Conservation (phyloP, 1,284 basidiomycete species). For the Ustilago xerochloae region DNA sequence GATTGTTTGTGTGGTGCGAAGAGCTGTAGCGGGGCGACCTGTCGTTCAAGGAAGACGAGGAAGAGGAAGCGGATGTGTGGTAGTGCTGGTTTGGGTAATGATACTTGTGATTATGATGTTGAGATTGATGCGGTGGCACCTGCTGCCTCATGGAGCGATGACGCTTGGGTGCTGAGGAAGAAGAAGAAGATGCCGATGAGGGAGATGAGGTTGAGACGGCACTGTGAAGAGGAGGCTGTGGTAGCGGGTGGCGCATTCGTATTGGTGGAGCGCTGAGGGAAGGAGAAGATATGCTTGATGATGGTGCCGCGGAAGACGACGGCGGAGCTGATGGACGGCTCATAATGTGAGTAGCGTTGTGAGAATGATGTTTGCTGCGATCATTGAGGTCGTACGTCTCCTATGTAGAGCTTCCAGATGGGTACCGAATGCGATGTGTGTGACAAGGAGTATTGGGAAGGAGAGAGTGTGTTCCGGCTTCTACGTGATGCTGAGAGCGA, state of each 20-base stretch:
- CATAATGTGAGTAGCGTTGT: neutral
- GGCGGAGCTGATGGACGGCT: neutral
- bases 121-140: too few species aligned
- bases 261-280: constrained; percentile 22
- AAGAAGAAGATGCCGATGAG: constrained; percentile 3
- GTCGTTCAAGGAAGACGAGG: neutral
- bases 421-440: too few species aligned
- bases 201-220: constrained; percentile 2
- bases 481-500: neutral
- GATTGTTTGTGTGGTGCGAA: neutral
- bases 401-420: too few species aligned
- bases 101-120: neutral
- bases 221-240: neutral
- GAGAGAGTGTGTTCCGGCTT: neutral
- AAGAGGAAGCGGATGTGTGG: neutral
- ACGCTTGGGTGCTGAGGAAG: constrained; percentile 1
- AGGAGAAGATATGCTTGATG: neutral
- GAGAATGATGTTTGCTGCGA: neutral
- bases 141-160: neutral
- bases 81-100: neutral
- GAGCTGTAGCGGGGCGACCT: neutral
- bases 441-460: too few species aligned
- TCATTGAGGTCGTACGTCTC: neutral
- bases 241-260: constrained; percentile 18
- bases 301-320: neutral